phyloP scores from a whole-genome alignment of 331 rosid genomes.

The Rhamnella rubrinervis region DNA sequence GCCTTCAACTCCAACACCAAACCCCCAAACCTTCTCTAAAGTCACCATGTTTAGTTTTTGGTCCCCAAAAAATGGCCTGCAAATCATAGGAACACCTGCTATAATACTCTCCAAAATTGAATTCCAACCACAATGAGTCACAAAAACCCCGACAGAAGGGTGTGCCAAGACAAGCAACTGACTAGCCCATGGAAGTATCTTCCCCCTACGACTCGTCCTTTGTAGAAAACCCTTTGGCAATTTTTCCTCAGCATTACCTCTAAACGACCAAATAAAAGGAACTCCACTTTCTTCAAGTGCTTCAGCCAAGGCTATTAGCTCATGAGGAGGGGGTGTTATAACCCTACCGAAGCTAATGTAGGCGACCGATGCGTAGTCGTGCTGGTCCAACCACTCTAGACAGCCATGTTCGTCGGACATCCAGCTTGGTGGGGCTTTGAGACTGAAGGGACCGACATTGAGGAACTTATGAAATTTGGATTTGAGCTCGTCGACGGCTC shows the following conservation, averaged over 20 bases:
- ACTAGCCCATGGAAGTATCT: conserved; percentile 51
- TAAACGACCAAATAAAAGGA: conserved; percentile 54
- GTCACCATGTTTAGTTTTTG: conserved; percentile 35
- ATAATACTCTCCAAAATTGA: conserved; percentile 43
- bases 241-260: conserved; percentile 27
- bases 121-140: conserved; percentile 64
- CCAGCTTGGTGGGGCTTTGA: conserved; percentile 24
- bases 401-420: conserved; percentile 24
- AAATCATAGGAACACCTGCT: conserved; percentile 54
- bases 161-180: conserved; percentile 42
- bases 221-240: conserved; percentile 44
- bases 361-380: conserved; percentile 30
- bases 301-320: conserved; percentile 38
- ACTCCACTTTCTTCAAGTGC: conserved; percentile 42
- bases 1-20: conserved; percentile 42
- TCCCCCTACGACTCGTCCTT: conserved; percentile 26
- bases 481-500: conserved; percentile 16
- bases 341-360: conserved; percentile 52
- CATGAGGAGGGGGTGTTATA: conserved; percentile 36
- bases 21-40: conserved; percentile 33
- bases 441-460: conserved; percentile 49
- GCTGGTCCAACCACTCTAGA: conserved; percentile 44
- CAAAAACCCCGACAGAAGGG: conserved; percentile 34
- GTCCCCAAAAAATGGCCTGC: conserved; percentile 54
- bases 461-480: conserved; percentile 28